Evolutionary conservation across 352 stramenopile species (phyloP).

Genomic region (Blastocystis sp.): DNA sequence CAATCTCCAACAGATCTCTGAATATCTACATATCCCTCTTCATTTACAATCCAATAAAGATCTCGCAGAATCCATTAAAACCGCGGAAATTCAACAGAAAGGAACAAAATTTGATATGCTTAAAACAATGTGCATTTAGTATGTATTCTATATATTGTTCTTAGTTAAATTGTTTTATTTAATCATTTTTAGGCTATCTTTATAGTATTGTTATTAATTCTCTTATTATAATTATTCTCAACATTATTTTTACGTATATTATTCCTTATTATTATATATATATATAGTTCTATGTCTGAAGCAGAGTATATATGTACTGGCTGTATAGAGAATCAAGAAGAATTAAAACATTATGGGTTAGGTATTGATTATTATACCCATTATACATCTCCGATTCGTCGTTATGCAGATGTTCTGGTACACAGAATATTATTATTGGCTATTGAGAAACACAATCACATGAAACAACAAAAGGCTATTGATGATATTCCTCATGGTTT

Average conservation of each 20-base stretch:
- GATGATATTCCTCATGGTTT: constrained; percentile 20
- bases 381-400: constrained; percentile 42
- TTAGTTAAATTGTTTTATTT: no score
- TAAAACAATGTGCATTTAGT: no score
- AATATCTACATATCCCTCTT: constrained; percentile 14
- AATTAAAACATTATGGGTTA: constrained; percentile 38
- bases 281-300: constrained; percentile 34
- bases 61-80: constrained; percentile 1
- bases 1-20: not conserved
- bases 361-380: constrained; percentile 42
- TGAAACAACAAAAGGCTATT: not conserved
- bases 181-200: no score
- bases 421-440: constrained; percentile 37
- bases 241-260: constrained; percentile 32
- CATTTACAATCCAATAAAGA: constrained; percentile 11
- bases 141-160: no score
- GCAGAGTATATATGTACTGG: constrained; percentile 24
- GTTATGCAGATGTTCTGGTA: constrained; percentile 42
- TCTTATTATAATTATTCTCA: no score
- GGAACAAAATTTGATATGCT: constrained; percentile 11
- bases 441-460: constrained; percentile 1
- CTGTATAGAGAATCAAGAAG: not conserved
- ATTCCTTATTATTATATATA: not conserved
- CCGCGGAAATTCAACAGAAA: not conserved
- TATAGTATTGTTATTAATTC: no score